phyloP scores from a whole-genome alignment of 352 stramenopile genomes.

The Saprolegnia parasitica region DNA sequence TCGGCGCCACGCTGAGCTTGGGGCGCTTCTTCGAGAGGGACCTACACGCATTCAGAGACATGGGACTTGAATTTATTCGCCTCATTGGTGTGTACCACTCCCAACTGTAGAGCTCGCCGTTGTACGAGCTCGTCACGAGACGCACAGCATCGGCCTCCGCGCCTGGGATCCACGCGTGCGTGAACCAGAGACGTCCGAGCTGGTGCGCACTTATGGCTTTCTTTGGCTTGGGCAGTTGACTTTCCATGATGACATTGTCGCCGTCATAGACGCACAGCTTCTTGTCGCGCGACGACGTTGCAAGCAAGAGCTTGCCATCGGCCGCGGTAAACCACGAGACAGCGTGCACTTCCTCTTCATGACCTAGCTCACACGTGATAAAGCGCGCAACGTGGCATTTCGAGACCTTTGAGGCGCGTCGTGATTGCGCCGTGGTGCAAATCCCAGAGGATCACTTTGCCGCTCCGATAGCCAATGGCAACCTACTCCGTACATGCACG shows the following conservation, averaged over 20 bases:
- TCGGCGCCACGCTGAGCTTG: slow-evolving; percentile 36
- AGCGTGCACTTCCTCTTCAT: slow-evolving; percentile 70
- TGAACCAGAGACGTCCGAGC: slow-evolving; percentile 64
- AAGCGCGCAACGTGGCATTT: neutral
- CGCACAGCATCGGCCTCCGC: slow-evolving; percentile 11
- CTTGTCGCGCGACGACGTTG: slow-evolving; percentile 63
- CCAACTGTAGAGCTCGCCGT: slow-evolving; percentile 60
- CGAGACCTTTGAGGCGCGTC: slow-evolving; percentile 40
- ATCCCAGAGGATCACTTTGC: slow-evolving; percentile 56
- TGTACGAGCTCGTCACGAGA: slow-evolving; percentile 67
- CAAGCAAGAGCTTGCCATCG: slow-evolving; percentile 36
- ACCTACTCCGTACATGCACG: slow-evolving; percentile 26
- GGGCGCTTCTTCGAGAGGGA: slow-evolving; percentile 25
- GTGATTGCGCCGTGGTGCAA: slow-evolving; percentile 33
- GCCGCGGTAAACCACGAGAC: slow-evolving; percentile 37
- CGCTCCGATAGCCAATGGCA: slow-evolving; percentile 67
- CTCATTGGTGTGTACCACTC: slow-evolving; percentile 36
- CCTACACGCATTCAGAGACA: neutral
- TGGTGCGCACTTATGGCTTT: slow-evolving; percentile 59
- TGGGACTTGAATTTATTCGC: neutral
- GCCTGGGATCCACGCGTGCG: slow-evolving; percentile 49
- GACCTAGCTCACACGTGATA: slow-evolving; percentile 27
- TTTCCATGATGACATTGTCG: slow-evolving; percentile 33
- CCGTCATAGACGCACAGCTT: slow-evolving; percentile 60
- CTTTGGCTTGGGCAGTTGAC: slow-evolving; percentile 57